Percentiles rank a stretch among this genome's conserved stretches.
These are phyloP conservation scores for Neurospora sp. DNA, from an alignment of 495 filamentous ascomycete genomes.

Conservation along the genomic window DNA sequence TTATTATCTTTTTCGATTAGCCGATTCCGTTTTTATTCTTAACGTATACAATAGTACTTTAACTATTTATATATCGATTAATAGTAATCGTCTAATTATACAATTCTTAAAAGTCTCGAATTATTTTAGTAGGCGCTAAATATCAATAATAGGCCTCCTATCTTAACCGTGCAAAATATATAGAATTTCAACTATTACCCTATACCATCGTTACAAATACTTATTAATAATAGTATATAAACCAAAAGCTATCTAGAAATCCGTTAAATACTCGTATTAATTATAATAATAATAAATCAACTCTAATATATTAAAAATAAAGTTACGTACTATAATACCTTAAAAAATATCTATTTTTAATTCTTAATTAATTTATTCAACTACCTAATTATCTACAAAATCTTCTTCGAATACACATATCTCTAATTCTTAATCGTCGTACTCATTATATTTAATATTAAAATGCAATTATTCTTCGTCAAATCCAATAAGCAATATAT, in stretches of 20 bases:
- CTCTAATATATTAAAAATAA: too few relatives aligned
- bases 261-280: not conserved
- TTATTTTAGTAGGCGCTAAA: not conserved
- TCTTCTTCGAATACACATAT: too few relatives aligned
- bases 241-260: not conserved
- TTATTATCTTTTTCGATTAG: too few relatives aligned
- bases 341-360: rapidly evolving
- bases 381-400: too few relatives aligned
- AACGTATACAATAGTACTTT: not conserved
- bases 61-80: not conserved
- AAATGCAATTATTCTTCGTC: too few relatives aligned
- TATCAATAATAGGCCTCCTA: not conserved
- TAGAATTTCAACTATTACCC: not conserved
- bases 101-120: too few relatives aligned
- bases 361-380: too few relatives aligned
- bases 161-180: not conserved
- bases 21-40: not conserved
- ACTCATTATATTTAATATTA: too few relatives aligned
- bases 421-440: too few relatives aligned
- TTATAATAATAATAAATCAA: not conserved
- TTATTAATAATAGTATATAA: not conserved
- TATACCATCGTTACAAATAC: not conserved
- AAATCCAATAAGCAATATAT: too few relatives aligned
- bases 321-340: too few relatives aligned
- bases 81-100: not conserved